These are phyloP conservation scores for Luvunga scandens DNA, from an alignment of 345 rosid genomes.

Conservation along the genomic window DNA sequence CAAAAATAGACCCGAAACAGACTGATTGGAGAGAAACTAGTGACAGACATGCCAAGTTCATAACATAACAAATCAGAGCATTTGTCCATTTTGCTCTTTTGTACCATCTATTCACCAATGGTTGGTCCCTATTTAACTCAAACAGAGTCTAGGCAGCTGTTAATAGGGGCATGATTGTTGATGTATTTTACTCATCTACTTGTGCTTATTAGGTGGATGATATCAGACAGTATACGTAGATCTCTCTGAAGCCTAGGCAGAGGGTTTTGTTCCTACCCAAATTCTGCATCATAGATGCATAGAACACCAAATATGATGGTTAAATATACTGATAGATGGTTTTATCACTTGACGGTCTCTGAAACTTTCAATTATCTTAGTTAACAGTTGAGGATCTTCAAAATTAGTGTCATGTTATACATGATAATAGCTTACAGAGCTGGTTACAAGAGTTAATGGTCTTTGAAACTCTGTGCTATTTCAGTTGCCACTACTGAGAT, in stretches of 20 bases:
- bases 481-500: conserved; percentile 84
- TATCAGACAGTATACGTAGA: not conserved
- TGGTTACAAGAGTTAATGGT: not conserved
- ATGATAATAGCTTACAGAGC: not conserved
- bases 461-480: conserved; percentile 18
- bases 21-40: not conserved
- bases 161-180: not conserved
- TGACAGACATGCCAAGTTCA: not conserved
- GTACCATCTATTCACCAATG: not conserved
- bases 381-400: not conserved
- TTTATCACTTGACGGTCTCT: not conserved
- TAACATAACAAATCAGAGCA: not conserved
- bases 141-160: not conserved
- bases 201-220: not conserved
- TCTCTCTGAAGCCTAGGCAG: not conserved
- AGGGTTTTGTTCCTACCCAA: not conserved
- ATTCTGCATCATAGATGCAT: not conserved
- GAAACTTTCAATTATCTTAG: not conserved
- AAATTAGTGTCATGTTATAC: not conserved
- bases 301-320: not conserved
- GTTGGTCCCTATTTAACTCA: not conserved
- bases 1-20: not conserved
- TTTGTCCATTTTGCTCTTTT: not conserved
- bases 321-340: not conserved
- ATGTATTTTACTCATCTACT: not conserved